Conservation (phyloP, 257 asterid species). For the Nicotiana paniculata region DNA sequence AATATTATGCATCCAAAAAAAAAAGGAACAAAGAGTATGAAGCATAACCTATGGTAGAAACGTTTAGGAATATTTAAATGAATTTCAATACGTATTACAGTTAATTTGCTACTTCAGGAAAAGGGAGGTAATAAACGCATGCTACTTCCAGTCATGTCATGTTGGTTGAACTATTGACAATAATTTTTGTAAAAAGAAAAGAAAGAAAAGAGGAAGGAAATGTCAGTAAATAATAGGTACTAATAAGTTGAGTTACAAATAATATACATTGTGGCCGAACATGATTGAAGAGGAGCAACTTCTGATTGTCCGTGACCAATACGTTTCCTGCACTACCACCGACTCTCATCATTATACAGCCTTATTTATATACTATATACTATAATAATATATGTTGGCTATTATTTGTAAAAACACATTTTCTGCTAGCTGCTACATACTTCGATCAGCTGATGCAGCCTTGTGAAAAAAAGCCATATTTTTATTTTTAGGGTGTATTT, state of each 20-base stretch:
- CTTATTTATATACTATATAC: not conserved
- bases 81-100: too few relatives aligned
- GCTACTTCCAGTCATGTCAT: not conserved
- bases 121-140: not conserved
- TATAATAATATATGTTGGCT: not conserved
- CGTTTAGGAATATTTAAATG: not conserved
- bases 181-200: not conserved
- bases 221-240: not conserved
- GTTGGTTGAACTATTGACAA: not conserved
- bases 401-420: not conserved
- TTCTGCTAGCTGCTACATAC: not conserved
- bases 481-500: too few relatives aligned
- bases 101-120: not conserved
- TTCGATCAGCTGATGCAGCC: not conserved
- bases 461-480: too few relatives aligned
- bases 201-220: not conserved
- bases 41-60: not conserved
- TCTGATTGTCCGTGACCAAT: slow-evolving; percentile 31
- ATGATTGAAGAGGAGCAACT: slow-evolving; percentile 5
- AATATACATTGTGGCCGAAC: not conserved
- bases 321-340: slow-evolving; percentile 52
- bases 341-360: slow-evolving; percentile 41
- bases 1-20: not conserved
- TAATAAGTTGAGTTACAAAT: not conserved
- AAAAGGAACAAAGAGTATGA: not conserved